These are phyloP conservation scores for Spergularia bocconei DNA, from an alignment of 148 eudicot species.

Conservation along the genomic window DNA sequence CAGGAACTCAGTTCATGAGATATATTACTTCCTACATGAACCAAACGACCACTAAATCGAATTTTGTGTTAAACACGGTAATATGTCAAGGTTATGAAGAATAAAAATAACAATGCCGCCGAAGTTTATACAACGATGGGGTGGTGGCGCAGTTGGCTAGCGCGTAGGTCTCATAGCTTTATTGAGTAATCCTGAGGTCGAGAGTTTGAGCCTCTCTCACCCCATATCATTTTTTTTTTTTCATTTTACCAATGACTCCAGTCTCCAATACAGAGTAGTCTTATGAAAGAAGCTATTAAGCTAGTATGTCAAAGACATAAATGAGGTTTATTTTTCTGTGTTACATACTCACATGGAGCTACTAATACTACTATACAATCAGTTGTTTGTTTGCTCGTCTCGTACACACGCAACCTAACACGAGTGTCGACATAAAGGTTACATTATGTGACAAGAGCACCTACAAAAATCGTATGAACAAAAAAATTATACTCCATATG, in stretches of 20 bases:
- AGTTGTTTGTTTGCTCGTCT: neutral
- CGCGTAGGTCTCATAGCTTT: conserved; percentile 35
- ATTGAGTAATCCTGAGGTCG: conserved; percentile 30
- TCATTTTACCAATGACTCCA: no score
- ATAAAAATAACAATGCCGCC: neutral
- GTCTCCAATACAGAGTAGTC: no score
- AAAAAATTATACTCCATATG: neutral
- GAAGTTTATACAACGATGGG: neutral
- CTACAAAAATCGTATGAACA: conserved; percentile 7
- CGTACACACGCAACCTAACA: no score
- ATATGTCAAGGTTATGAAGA: neutral
- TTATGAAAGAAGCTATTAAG: no score
- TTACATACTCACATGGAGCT: no score
- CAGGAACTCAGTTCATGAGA: no score
- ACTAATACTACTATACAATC: neutral
- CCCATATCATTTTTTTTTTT: neutral
- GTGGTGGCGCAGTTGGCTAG: conserved; percentile 37
- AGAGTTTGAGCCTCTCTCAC: conserved; percentile 36
- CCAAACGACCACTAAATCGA: no score
- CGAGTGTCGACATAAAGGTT: neutral
- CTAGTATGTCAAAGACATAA: no score
- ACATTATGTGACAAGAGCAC: conserved; percentile 6
- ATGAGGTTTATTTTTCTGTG: no score
- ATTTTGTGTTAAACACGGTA: no score
- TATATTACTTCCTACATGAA: no score